Evolutionary conservation across 106 monocot genomes (phyloP).

Genomic region (Dendrobium nobile): DNA sequence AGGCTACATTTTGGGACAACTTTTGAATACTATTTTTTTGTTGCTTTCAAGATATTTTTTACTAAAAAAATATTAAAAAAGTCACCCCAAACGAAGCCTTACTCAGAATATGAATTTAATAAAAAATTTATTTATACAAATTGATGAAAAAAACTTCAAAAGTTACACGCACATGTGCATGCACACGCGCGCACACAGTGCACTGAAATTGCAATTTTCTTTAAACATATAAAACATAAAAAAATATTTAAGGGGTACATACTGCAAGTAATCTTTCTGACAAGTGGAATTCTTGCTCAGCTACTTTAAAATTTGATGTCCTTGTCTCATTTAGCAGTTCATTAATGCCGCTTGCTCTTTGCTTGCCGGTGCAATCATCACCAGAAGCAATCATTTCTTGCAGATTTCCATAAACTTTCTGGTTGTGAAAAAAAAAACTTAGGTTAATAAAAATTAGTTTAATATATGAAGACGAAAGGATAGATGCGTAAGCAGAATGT

Average conservation of each 20-base stretch:
- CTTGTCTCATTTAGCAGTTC: not conserved
- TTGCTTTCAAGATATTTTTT: too few species aligned
- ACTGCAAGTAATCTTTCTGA: conserved; percentile 8
- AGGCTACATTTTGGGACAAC: too few species aligned
- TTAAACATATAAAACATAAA: not conserved
- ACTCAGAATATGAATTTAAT: too few species aligned
- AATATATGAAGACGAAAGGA: not conserved
- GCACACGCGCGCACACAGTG: not conserved
- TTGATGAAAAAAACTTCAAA: not conserved
- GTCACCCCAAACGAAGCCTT: too few species aligned
- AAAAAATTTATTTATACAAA: not conserved
- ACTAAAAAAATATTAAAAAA: too few species aligned
- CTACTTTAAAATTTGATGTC: not conserved
- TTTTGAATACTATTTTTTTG: too few species aligned
- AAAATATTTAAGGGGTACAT: not conserved
- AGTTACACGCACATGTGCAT: not conserved
- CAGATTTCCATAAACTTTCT: conserved; percentile 5
- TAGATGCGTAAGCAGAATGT: conserved; percentile 1
- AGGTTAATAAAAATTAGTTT: not conserved
- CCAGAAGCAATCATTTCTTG: not conserved
- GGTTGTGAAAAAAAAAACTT: not conserved
- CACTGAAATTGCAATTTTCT: not conserved
- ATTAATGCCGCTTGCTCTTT: not conserved
- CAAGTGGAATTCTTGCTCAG: conserved; percentile 1
- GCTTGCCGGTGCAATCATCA: not conserved